Base-by-base conservation (phyloP, 768 basidiomycete genomes). In the Boletales sp. region DNA sequence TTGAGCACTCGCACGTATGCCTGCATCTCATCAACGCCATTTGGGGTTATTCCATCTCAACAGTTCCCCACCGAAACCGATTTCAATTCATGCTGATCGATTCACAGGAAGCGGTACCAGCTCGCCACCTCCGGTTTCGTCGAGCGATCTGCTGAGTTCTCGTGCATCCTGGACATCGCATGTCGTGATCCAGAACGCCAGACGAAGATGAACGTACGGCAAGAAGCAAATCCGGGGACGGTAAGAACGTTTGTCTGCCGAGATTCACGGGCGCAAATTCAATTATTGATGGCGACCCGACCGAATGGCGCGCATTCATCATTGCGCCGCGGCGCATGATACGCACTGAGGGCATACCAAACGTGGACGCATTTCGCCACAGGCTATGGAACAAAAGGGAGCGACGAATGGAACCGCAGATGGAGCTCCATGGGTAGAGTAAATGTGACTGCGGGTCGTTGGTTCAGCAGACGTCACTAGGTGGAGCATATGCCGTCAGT, bases 161-260 rank as follows among this genome's bases (percentile, higher is more conserved):
- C 24, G 13, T 21, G 9, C n/a, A n/a, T 15, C 19, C 43, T 8
- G 30, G 17, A 19, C 32, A 29, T 31, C 17, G 35, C n/a, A 12
- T 35, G 14, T 27, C 24, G 24, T 7, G 24, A 6, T 27, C 24
- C 7, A 27, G 42, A 8, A 6, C 40, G 37, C 14, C 32, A 54
- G 15, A 52, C 40, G 44, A 19, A 32, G 34, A 9, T 24, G 31
- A 8, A 40, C 9, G 24, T 14, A 37, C 15, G 9, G 19, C 21
- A 29, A 36, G 3, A n/a, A 41, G 15, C 24, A 39, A 43, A 11
- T 39, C 51, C 43, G 41, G 27, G 40, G 47, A 50, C 38, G 45
- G 47, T 24, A 43, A 48, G 58, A 48, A 45, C 19, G 38, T 32
- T 50, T 37, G 38, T 40, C 42, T 40, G 5, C 43, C 40, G 40